Conservation (phyloP, 352 stramenopile genomes). For the Phytophthora nicotianae region DNA sequence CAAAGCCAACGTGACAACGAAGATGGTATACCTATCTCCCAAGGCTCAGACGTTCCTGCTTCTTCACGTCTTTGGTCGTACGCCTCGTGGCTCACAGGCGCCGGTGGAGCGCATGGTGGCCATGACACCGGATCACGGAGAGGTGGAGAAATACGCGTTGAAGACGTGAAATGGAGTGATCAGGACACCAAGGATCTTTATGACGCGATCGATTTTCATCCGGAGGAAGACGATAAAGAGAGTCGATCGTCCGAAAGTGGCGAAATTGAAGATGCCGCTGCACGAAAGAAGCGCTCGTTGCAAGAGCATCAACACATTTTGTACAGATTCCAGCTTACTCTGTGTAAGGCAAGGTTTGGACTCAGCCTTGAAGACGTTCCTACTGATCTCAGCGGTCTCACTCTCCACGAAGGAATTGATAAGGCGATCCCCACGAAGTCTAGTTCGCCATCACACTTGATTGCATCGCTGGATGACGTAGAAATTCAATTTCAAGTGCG, state of each 20-base stretch:
- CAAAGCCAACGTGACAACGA: constrained; percentile 36
- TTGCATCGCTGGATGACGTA: constrained; percentile 66
- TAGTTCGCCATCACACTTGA: constrained; percentile 34
- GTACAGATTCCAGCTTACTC: constrained; percentile 75
- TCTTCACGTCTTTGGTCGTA: constrained; percentile 76
- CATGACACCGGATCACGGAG: constrained; percentile 2
- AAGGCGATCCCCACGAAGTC: constrained; percentile 4
- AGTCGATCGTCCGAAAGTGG: constrained; percentile 21
- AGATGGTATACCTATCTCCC: neutral
- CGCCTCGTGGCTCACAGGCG: constrained; percentile 65
- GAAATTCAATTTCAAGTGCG: constrained; percentile 78
- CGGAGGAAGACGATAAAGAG: constrained; percentile 40
- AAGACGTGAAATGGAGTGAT: constrained; percentile 84
- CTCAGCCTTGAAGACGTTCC: constrained; percentile 50
- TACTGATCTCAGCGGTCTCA: constrained; percentile 15
- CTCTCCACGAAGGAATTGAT: constrained; percentile 14
- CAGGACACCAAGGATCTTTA: constrained; percentile 84
- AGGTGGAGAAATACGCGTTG: constrained; percentile 28
- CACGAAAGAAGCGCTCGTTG: constrained; percentile 25
- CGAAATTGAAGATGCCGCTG: constrained; percentile 27
- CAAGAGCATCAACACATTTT: constrained; percentile 72
- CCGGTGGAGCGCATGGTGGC: constrained; percentile 23
- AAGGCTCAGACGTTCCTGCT: constrained; percentile 32
- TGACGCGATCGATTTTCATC: constrained; percentile 83
- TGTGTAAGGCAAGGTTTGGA: constrained; percentile 59